Percentiles rank a stretch among this genome's conserved stretches.
Conservation (phyloP, 2,329 filamentous ascomycete species). For the Aspergillus transmontanensis region DNA sequence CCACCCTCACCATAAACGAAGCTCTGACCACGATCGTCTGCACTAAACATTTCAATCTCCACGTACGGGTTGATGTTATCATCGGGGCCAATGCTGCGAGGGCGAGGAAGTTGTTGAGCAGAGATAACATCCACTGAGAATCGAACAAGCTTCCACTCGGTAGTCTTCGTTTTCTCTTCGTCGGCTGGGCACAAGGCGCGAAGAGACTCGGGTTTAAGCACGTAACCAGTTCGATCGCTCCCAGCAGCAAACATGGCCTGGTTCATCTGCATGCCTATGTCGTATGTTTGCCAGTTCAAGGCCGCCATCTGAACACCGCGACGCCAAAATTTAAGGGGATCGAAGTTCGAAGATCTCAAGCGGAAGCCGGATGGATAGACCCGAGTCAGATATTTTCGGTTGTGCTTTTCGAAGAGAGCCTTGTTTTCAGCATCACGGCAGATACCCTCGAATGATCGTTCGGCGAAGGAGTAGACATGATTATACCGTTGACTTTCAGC, state of each 20-base stretch:
- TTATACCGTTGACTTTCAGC: slow-evolving; percentile 84
- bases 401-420: slow-evolving; percentile 80
- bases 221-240: slow-evolving; percentile 84
- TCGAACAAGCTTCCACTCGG: slow-evolving; percentile 77
- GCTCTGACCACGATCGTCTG: slow-evolving; percentile 85
- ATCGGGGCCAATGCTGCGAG: slow-evolving; percentile 69
- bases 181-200: slow-evolving; percentile 47
- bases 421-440: slow-evolving; percentile 76
- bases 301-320: slow-evolving; percentile 97
- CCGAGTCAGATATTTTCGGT: slow-evolving; percentile 86
- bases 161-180: slow-evolving; percentile 54
- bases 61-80: slow-evolving; percentile 88
- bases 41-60: slow-evolving; percentile 91
- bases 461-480: slow-evolving; percentile 93
- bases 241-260: slow-evolving; percentile 96
- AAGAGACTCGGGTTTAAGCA: slow-evolving; percentile 86
- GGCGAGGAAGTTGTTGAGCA: slow-evolving; percentile 89
- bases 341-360: slow-evolving; percentile 88
- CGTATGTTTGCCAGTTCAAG: slow-evolving; percentile 97
- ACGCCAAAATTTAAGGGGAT: slow-evolving; percentile 90
- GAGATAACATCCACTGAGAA: slow-evolving; percentile 90
- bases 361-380: slow-evolving; percentile 87
- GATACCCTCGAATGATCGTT: slow-evolving; percentile 81
- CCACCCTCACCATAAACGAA: slow-evolving; percentile 68
- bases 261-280: slow-evolving; percentile 93